phyloP scores from a whole-genome alignment of 345 rosid genomes.

The Salix brachista region DNA sequence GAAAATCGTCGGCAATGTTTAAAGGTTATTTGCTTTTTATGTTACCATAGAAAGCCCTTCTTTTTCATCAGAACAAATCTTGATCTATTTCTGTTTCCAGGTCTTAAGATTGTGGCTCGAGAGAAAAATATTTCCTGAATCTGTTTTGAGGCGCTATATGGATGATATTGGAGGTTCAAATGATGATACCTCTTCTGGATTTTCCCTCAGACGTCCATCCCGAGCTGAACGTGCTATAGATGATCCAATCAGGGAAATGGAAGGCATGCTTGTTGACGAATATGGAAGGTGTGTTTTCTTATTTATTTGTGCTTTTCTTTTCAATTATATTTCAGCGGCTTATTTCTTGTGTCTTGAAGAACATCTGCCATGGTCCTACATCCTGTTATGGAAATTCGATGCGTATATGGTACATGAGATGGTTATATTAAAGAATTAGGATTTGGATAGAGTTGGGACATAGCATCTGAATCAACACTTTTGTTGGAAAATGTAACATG shows the following conservation, averaged over 20 bases:
- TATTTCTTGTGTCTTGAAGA: not conserved
- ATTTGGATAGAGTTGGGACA: not conserved
- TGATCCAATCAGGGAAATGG: conserved; percentile 97
- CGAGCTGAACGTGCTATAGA: conserved; percentile 87
- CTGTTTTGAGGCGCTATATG: conserved; percentile 67
- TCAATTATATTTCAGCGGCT: not conserved
- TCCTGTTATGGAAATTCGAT: not conserved
- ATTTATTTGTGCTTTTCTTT: not conserved
- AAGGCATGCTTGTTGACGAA: conserved; percentile 97
- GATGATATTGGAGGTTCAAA: conserved; percentile 76
- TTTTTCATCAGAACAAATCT: conserved; percentile 12
- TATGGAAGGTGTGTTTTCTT: conserved; percentile 79
- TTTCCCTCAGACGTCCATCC: conserved; percentile 74
- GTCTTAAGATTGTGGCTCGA: conserved; percentile 88
- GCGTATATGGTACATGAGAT: not conserved
- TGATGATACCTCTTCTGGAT: conserved; percentile 57
- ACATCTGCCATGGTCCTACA: not conserved
- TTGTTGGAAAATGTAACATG: not conserved
- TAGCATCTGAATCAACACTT: not conserved
- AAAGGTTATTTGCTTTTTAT: conserved; percentile 48
- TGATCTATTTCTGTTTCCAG: conserved; percentile 38
- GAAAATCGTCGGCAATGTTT: conserved; percentile 97
- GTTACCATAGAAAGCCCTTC: not conserved
- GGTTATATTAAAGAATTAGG: not conserved
- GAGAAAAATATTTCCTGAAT: conserved; percentile 82